Evolutionary conservation across 257 asterid species (phyloP).

Genomic region (Leptodermis oblonga): DNA sequence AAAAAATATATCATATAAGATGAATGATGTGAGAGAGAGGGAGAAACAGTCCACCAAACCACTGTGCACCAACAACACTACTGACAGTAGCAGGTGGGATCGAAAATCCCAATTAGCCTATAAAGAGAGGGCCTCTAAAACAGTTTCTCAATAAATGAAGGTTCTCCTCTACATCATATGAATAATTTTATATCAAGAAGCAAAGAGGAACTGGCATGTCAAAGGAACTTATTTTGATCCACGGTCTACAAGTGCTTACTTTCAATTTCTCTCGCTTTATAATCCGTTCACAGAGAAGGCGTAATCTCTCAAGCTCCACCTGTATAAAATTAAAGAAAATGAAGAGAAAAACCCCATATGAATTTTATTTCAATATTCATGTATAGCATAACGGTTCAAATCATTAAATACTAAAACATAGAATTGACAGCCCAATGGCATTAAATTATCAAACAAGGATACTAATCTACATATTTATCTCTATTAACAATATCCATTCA

Average conservation of each 20-base stretch:
- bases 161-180: background rate
- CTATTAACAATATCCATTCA: too few species aligned
- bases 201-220: background rate
- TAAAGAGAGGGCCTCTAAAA: background rate
- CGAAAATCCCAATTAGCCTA: too few species aligned
- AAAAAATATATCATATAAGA: too few species aligned
- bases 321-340: conserved; percentile 23
- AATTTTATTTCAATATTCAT: background rate
- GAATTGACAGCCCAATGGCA: background rate
- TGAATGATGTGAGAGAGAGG: background rate
- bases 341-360: conserved; percentile 17
- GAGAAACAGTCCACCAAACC: too few species aligned
- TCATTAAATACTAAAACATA: background rate
- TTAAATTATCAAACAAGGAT: background rate
- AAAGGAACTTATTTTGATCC: background rate
- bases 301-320: conserved; percentile 97
- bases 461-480: background rate
- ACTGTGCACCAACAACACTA: background rate
- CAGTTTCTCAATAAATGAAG: background rate
- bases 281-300: conserved; percentile 94
- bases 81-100: background rate
- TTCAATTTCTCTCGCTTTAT: conserved; percentile 88
- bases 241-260: conserved; percentile 38
- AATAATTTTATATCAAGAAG: background rate
- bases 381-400: background rate